Evolutionary conservation across 179 eudicot species (phyloP).

Genomic region (Silene coronaria): DNA sequence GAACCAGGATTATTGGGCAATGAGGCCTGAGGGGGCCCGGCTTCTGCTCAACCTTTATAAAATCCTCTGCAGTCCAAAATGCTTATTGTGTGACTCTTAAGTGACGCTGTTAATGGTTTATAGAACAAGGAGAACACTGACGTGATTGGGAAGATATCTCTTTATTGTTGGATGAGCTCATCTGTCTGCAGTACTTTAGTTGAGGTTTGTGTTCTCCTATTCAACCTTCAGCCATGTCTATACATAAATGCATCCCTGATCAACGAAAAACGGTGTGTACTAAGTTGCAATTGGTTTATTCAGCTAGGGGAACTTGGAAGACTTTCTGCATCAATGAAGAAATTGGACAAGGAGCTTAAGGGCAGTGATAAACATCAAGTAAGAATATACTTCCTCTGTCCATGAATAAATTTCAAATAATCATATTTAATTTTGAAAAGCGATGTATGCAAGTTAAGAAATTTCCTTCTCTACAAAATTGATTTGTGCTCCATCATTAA

Average conservation of each 20-base stretch:
- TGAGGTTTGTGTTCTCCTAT: conserved; percentile 49
- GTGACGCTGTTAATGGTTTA: conserved; percentile 16
- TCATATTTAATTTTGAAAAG: too few species aligned
- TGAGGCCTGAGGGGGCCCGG: neutral
- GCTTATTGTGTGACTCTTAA: conserved; percentile 7
- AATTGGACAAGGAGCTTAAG: conserved; percentile 77
- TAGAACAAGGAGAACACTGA: conserved; percentile 79
- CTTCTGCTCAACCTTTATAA: neutral
- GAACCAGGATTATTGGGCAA: neutral
- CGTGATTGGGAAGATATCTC: conserved; percentile 73
- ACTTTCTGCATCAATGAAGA: conserved; percentile 80
- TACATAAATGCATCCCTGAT: neutral
- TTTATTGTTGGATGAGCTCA: conserved; percentile 92
- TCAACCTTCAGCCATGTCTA: conserved; percentile 18
- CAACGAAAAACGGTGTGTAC: neutral
- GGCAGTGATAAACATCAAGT: conserved; percentile 52
- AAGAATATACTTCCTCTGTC: conserved; percentile 2
- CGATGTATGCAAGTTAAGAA: too few species aligned
- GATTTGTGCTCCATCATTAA: too few species aligned
- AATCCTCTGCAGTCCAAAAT: neutral
- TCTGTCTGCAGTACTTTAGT: conserved; percentile 72
- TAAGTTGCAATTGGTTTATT: conserved; percentile 3
- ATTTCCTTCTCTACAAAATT: too few species aligned
- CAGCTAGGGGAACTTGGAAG: conserved; percentile 87
- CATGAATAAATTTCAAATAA: neutral